Evolutionary conservation across 129 eudicot genomes (phyloP), one percentile per base, ranked within the genome.

Genomic region (Flaveria bidentis): DNA sequence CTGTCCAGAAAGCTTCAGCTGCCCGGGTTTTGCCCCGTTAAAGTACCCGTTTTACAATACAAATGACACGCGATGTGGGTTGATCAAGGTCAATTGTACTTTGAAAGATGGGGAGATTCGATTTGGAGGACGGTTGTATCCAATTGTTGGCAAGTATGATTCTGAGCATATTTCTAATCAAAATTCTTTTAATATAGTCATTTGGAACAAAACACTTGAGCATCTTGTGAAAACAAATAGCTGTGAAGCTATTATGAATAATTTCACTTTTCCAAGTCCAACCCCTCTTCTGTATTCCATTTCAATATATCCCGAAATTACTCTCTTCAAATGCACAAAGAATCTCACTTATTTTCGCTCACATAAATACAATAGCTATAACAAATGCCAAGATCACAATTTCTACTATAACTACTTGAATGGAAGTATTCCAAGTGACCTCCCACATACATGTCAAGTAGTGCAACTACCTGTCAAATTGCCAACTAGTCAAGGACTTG

Each of bases 321-420:
- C 82, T 70, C 15, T 89, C 55, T 86, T 82, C 74, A 80, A 75
- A 72, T 89, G 91, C 36, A 4, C 4, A 36, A 69, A 23, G 6
- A 5, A 39, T n/a, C 25, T 6, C 26, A 7, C 3, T 2, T 78
- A 69, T 69, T 78, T 78, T 60, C 0, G 9, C 2, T 2, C 2
- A 23, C 36, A 0, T 3, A 18, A 2, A 16, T 69, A 78, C 42
- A 5, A 17, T 20, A 69, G n/a, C 28, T 50, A 69, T 67, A 39
- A 69, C 1, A 6, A 1, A 17, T 78, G 76, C 70, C 4, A 12
- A 22, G 60, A 56, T 23, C 14, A 69, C 23, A 11, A 17, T 5
- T 26, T 78, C 62, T 78, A 78, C 71, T 69, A 69, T 57, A 11
- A 44, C 13, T 45, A 45, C 15, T 30, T 16, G 2, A 8, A 28